Percentiles rank a stretch among this genome's conserved stretches.
Conservation (phyloP, 148 eudicot species). For the Rhododendron ferrugineum region DNA sequence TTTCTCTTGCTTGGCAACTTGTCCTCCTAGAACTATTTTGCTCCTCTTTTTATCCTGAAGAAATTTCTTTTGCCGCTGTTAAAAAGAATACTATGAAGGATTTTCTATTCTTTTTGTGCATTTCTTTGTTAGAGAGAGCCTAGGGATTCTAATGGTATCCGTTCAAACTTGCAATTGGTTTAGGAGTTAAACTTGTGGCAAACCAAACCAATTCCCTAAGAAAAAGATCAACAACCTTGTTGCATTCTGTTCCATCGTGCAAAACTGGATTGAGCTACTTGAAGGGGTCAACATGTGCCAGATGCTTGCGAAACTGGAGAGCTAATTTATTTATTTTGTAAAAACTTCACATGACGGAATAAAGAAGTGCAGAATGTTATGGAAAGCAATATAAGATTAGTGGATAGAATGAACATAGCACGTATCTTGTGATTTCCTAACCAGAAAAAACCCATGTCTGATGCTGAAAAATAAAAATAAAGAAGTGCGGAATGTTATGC, state of each 20-base stretch:
- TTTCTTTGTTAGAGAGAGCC: background rate
- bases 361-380: background rate
- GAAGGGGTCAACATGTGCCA: background rate
- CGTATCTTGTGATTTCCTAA: background rate
- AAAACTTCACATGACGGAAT: background rate
- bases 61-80: background rate
- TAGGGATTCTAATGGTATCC: background rate
- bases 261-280: slow-evolving; percentile 1
- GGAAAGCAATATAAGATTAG: background rate
- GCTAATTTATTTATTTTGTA: background rate
- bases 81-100: background rate
- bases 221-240: background rate
- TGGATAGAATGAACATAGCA: background rate
- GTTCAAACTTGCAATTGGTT: background rate
- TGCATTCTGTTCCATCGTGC: background rate
- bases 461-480: background rate
- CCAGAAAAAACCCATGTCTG: background rate
- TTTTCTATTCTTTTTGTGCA: background rate
- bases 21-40: background rate
- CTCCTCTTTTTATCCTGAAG: background rate
- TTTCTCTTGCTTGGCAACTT: background rate
- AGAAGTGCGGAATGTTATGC: background rate
- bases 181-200: background rate
- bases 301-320: background rate
- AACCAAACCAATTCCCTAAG: background rate